These are phyloP conservation scores for Parmelia sp. DNA, from an alignment of 495 filamentous ascomycete genomes.

Conservation along the genomic window DNA sequence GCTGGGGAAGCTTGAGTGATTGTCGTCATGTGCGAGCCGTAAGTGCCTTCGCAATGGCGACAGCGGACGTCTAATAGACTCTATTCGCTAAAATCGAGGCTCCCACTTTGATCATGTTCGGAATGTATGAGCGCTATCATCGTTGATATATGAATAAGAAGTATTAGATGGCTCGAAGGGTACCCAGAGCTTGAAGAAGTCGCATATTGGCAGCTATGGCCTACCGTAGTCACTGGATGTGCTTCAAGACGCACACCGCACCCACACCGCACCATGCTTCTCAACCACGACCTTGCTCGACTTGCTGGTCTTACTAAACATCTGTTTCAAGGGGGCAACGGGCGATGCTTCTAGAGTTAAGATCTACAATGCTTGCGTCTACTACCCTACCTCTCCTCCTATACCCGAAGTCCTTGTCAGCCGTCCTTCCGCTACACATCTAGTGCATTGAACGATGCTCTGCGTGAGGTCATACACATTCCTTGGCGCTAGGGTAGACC, in stretches of 20 bases:
- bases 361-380: no score
- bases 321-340: background rate
- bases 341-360: no score
- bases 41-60: background rate
- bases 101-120: background rate
- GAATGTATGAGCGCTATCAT: background rate
- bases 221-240: background rate
- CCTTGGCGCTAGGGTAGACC: background rate
- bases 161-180: background rate
- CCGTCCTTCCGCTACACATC: background rate
- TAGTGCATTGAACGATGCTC: background rate
- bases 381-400: no score
- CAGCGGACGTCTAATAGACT: background rate
- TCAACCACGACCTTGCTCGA: no score
- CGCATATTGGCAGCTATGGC: background rate
- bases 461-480: no score
- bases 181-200: background rate
- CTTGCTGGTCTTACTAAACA: background rate
- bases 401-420: background rate
- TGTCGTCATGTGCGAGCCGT: background rate
- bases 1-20: background rate
- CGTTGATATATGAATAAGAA: background rate
- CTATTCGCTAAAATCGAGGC: no score
- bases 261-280: background rate
- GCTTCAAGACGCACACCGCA: background rate